Evolutionary conservation across 164 flowering plant genomes (phyloP).

Genomic region (Protea cynaroides): DNA sequence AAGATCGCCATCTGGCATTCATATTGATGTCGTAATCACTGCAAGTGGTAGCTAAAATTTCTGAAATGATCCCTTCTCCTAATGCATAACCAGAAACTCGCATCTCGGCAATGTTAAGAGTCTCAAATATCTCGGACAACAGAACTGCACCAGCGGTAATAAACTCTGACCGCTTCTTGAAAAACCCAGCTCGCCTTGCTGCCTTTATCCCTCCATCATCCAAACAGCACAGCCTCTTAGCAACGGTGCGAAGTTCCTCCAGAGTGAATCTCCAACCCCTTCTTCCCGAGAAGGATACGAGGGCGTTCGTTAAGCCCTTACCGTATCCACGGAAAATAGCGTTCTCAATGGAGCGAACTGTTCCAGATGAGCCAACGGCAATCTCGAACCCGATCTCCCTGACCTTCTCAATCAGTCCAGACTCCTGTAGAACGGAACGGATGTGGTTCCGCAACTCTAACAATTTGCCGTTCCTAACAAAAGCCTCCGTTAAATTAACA

Average conservation of each 20-base stretch:
- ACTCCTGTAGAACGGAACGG: conserved; percentile 27
- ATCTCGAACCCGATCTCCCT: conserved; percentile 36
- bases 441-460: conserved; percentile 34
- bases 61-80: conserved; percentile 68
- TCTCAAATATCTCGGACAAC: conserved; percentile 60
- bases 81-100: conserved; percentile 67
- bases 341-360: conserved; percentile 39
- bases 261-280: conserved; percentile 55
- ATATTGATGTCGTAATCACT: conserved; percentile 36
- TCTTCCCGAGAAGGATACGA: conserved; percentile 9
- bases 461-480: conserved; percentile 26
- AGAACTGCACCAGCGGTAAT: conserved; percentile 65
- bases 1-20: conserved; percentile 61
- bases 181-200: conserved; percentile 35
- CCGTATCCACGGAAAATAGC: conserved; percentile 31
- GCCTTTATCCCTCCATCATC: conserved; percentile 13
- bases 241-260: conserved; percentile 40
- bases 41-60: conserved; percentile 32
- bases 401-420: conserved; percentile 43
- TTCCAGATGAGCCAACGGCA: conserved; percentile 57
- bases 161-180: conserved; percentile 53
- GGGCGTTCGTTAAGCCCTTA: background rate
- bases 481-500: conserved; percentile 45
- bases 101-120: conserved; percentile 57
- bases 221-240: conserved; percentile 34